Evolutionary conservation across 2,329 filamentous ascomycete species (phyloP), one percentile per base, ranked within the genome.

Genomic region (Cryphonectria radicalis): DNA sequence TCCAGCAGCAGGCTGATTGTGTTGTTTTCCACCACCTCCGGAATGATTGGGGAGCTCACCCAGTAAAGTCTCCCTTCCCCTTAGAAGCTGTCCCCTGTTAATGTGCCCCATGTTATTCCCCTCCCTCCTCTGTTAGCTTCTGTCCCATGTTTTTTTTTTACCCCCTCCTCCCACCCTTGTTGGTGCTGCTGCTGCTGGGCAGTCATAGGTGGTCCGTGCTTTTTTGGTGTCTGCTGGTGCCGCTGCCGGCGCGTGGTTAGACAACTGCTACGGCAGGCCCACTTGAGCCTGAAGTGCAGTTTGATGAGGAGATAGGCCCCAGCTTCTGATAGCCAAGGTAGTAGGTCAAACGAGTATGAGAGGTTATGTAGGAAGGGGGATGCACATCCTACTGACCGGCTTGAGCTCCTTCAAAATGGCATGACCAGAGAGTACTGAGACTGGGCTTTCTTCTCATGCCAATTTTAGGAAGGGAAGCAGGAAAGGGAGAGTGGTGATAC

Each of bases 251-350:
- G 32, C 17, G 17, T 63, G 37, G 35, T 14, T 37, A 40, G 22
- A 40, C 32, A 35, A 57, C 4, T 5, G 40, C 60, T 68, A 70
- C 65, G 62, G 68, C 71, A 53, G 69, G 32, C 66, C 66, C 62
- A 71, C 66, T 66, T 14, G 19, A 25, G 66, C 69, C 71, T 55
- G 65, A 57, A 50, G 71, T 71, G 69, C 71, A 68, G 66, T 46
- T 71, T 35, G 62, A 46, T 60, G 62, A 66, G 32, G 46, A 57
- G 50, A 37, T 64, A 66, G n/a, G 25, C 53, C n/a, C 46, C 10
- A 72, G 67, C 59, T 37, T 60, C 14, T 28, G 32, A 59, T 67
- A 22, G 55, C 4, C 57, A 35, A 55, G 25, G 11, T 17, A 19
- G 11, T 17, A 19, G 46, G 67, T 50, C 55, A 65, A 67, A 46